Base-by-base conservation (phyloP, 129 eudicot species). In the Flaveria sonorensis region DNA sequence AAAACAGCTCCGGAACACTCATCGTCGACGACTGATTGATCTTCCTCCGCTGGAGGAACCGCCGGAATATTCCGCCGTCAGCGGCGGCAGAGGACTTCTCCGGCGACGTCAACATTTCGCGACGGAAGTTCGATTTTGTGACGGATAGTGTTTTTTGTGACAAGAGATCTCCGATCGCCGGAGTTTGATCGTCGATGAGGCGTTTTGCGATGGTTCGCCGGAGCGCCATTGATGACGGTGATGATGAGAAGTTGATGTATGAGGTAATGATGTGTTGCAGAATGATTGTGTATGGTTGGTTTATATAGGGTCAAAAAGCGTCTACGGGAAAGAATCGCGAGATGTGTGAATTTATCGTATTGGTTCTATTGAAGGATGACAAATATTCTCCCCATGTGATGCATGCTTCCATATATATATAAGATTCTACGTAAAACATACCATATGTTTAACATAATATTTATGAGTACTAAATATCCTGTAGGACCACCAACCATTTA, bases 211-310 rank as follows among this genome's bases (percentile, higher is more conserved):
- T 75, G 21, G 87, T 59, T 80, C 86, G 57, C 2, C 91, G 81
- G 77, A 90, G 90, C 76, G 96, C 89, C 92, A 88, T 90, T 83
- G 78, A 36, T 63, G 81, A 32, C 56, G 68, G 53, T 32, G 68
- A 19, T 5, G 55, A 15, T 23, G 73, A 62, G 70, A 69, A 18
- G 30, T 43, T 48, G 36, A 30, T 30, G 5, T 30, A 30, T 4
- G 53, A 32, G 71, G 52, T 66, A 53, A 26, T 74, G 47, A 18
- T 64, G 48, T 59, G 56, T 51, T 77, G 15, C 21, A 36, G 62
- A 60, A 65, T 32, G 71, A 77, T 36, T 4, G 2, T 28, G 68
- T 72, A 30, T 50, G 47, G 76, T 57, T 6, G n/a, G 79, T 1
- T 85, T 66, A 81, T 63, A 81, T 74, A 77, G 61, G 16, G 65